phyloP scores from a whole-genome alignment of 257 asterid species.

The Solanum medicagineum region DNA sequence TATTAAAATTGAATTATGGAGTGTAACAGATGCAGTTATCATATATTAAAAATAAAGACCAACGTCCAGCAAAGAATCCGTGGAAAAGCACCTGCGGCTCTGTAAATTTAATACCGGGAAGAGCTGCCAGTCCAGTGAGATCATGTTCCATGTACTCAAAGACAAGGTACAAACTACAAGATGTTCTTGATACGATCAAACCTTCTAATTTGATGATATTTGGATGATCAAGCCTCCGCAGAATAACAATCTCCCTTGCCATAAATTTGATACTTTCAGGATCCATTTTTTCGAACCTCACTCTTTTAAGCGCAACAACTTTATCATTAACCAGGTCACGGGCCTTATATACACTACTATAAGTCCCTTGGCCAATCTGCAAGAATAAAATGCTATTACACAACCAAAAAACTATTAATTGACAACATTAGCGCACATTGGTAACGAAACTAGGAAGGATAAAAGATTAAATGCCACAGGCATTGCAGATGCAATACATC shows the following conservation, averaged over 20 bases:
- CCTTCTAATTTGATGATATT: constrained; percentile 15
- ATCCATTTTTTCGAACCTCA: constrained; percentile 6
- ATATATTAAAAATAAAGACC: not conserved
- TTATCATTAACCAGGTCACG: constrained; percentile 3
- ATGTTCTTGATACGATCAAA: constrained; percentile 25
- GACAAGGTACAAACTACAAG: constrained; percentile 41
- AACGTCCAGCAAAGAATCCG: not conserved
- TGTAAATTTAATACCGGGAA: constrained; percentile 36
- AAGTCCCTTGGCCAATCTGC: constrained; percentile 17
- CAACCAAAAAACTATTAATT: not conserved
- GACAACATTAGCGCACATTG: not conserved
- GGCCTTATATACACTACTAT: constrained; percentile 17
- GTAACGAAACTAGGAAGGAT: not conserved
- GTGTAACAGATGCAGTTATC: not conserved
- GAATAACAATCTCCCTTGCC: constrained; percentile 24
- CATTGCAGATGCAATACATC: not conserved
- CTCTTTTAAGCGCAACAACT: constrained; percentile 15
- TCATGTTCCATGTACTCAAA: constrained; percentile 64
- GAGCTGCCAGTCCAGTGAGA: constrained; percentile 48
- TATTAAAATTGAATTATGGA: not conserved
- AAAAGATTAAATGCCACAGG: not conserved
- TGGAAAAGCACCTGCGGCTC: constrained; percentile 41
- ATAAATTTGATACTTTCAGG: constrained; percentile 12
- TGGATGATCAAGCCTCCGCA: constrained; percentile 17
- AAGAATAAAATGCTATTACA: not conserved